Evolutionary conservation across 371 early-diverging fungal genomes (phyloP), one percentile per base, ranked within the genome.

Genomic region (Mortierella sp.): DNA sequence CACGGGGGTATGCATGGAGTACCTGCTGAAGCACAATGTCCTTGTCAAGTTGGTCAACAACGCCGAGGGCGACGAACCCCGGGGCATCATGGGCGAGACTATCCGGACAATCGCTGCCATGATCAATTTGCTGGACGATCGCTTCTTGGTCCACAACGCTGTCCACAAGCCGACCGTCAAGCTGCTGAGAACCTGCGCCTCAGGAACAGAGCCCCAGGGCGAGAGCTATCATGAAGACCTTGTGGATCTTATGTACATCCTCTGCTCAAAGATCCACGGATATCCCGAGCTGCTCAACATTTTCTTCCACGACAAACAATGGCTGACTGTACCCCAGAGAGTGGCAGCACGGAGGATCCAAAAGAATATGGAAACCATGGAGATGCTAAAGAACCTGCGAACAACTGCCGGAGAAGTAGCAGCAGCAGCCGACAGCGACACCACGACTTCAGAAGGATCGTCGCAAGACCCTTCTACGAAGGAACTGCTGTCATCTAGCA

Each of bases 1-100:
- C 2, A 92, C 92, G 0, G 97, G 95, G 23, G 87, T 91, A 1
- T 96, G 97, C 78, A 95, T 95, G 87, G 98, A 98, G 71, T 91
- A 92, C 52, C 90, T 96, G 55, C 84, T 98, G 62, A 94, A 92
- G 64, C 90, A 93, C 64, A 87, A 88, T 44, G 84, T 98, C 39
- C 80, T 98, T 37, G 89, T 86, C 31, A 84, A 88, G 42, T 84
- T 98, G 34, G 95, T 97, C 39, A 83, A 84, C 34, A 86, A 92
- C 32, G 87, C 95, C 2, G 93, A 94, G 54, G 78, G 79, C 7
- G 97, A 97, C 79, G 83, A 87, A 53, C 98, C 98, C 21, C 76
- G 82, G 2, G 97, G 96, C n/a, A 89, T 95, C 64, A 87, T 94
- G 50, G 90, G 92, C 21, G 93, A 94, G 66, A 86, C 92, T 6